These are phyloP conservation scores for Claviceps arundinis DNA, from an alignment of 2,329 filamentous ascomycete species.

Conservation along the genomic window DNA sequence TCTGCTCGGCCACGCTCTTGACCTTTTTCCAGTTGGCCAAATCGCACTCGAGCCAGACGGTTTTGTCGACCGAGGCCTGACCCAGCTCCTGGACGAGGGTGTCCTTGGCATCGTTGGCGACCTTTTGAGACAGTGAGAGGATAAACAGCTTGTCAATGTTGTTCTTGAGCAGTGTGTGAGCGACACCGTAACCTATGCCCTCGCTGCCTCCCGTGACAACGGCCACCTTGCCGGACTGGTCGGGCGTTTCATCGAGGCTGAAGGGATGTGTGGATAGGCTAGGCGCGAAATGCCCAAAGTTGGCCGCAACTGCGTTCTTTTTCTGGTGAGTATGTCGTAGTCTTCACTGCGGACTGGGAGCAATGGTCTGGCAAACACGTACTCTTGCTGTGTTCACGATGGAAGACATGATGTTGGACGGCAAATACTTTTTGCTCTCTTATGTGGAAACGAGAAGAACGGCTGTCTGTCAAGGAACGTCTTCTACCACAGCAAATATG, in stretches of 20 bases:
- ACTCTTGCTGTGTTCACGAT: neutral
- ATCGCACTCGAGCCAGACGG: neutral
- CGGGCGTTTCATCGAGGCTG: neutral
- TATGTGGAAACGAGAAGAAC: neutral
- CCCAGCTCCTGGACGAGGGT: neutral
- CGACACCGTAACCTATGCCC: neutral
- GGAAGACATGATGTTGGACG: neutral
- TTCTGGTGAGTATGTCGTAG: neutral
- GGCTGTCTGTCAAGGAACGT: neutral
- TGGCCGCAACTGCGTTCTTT: neutral
- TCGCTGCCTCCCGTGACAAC: neutral
- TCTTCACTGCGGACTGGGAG: neutral
- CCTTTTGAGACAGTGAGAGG: neutral
- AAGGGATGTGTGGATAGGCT: neutral
- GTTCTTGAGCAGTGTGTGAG: neutral
- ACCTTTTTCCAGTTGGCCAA: neutral
- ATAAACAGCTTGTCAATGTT: neutral
- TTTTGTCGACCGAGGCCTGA: neutral
- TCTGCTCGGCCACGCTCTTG: neutral
- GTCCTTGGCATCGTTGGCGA: neutral
- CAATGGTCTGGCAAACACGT: neutral
- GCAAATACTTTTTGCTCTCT: neutral
- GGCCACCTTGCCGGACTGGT: slow-evolving; percentile 1
- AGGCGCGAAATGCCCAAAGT: neutral
- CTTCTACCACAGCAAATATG: no score